Base-by-base conservation (phyloP, 2,329 filamentous ascomycete genomes). In the Stagonosporopsis cucurbitacearum region DNA sequence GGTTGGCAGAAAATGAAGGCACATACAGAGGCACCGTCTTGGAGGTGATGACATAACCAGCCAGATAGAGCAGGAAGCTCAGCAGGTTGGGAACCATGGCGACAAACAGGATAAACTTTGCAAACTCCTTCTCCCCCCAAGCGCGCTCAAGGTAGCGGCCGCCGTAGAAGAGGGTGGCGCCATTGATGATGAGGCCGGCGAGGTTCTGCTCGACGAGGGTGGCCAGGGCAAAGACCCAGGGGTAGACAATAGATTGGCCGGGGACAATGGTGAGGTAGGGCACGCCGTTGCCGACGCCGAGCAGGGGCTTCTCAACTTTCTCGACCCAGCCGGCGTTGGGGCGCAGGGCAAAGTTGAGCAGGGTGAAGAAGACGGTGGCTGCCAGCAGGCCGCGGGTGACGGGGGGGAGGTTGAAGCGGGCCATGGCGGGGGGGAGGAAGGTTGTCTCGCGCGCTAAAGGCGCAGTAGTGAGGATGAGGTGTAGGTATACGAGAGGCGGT, bases 121-220 rank as follows among this genome's bases (percentile, higher is more conserved):
- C 91, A 74, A 97, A 91, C 76, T 98, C 94, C 54, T 85, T 86
- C 23, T 91, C 94, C 28, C 92, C 93, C 95, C 94, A 99, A 30
- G 95, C 94, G 70, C 95, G 84, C 82, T 99, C 95, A 20, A 99
- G 85, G 76, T 99, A 99, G 67, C 92, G 87, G 9, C 95, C 95
- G 51, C 94, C 94, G 79, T 96, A 91, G 76, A 93, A 96, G 50
- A 98, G 78, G 1, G 93, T 93, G 39, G 88, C 80, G 25, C 84
- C 88, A 43, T 91, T 92, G 54, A 96, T 86, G 23, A 86, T 78
- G 39, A 97, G 82, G 11, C 92, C 96, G 70, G 96, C 90, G 67
- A 98, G 82, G 75, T 98, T 98, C 77, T 91, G 90, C 80, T 99
- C 95, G 44, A 97, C 92, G 53, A 97, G 84, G 0, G 92, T 91